These are phyloP conservation scores for Tolypocladium nubicola DNA, from an alignment of 2,329 filamentous ascomycete species.

Conservation along the genomic window DNA sequence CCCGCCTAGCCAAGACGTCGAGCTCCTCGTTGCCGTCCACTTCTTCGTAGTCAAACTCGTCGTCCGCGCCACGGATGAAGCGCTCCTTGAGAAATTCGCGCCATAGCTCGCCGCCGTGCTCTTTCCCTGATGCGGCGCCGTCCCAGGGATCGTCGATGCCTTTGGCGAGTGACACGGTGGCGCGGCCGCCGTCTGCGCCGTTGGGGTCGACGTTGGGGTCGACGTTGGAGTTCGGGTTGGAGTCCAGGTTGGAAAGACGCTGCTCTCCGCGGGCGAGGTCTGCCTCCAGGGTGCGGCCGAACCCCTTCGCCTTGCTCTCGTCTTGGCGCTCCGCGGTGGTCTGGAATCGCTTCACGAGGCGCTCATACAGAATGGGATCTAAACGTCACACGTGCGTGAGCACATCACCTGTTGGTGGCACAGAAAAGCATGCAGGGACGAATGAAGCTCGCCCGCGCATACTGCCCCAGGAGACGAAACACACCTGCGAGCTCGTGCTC, in stretches of 20 bases:
- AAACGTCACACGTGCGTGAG: not conserved
- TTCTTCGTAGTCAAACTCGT: conserved; percentile 63
- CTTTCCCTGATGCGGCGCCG: conserved; percentile 29
- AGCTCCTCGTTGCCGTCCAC: conserved; percentile 66
- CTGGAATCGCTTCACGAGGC: conserved; percentile 67
- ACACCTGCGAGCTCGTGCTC: conserved; percentile 47
- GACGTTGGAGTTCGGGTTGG: conserved; percentile 18
- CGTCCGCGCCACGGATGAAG: conserved; percentile 65
- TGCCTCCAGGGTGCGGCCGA: conserved; percentile 67
- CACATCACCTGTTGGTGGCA: not conserved
- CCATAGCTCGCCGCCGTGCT: conserved; percentile 62
- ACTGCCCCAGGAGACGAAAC: conserved; percentile 1
- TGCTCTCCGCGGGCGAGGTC: conserved; percentile 69
- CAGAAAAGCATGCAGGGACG: not conserved
- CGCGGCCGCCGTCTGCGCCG: conserved; percentile 29
- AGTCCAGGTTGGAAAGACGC: conserved; percentile 48
- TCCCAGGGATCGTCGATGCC: conserved; percentile 15
- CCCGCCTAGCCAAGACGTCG: conserved; percentile 51
- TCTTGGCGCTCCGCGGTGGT: conserved; percentile 61
- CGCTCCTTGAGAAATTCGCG: conserved; percentile 58
- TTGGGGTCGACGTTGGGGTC: conserved; percentile 34
- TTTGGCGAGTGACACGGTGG: not conserved
- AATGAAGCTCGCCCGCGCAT: too few species aligned
- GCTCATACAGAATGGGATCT: conserved; percentile 77
- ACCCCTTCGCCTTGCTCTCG: conserved; percentile 65